A percentile compares a stretch with the other conserved stretches of the same genome.
These are phyloP conservation scores for Voacanga thouarsii DNA, from an alignment of 257 asterid species.

Conservation along the genomic window DNA sequence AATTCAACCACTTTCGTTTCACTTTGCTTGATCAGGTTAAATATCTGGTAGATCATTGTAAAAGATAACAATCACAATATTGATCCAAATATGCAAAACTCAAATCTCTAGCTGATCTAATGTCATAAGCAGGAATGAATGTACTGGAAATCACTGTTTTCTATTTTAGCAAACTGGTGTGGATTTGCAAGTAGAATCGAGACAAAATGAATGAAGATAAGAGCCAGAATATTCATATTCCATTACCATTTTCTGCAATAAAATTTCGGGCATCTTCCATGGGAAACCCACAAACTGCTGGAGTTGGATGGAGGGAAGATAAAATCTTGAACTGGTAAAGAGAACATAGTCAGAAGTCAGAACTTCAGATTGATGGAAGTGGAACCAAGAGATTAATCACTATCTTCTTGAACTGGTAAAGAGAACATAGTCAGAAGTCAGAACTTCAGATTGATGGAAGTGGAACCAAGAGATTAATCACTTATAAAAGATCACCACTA, in stretches of 20 bases:
- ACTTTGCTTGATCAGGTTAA: background rate
- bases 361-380: conserved; percentile 1
- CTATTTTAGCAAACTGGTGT: background rate
- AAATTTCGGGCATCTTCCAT: conserved; percentile 75
- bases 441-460: conserved; percentile 6
- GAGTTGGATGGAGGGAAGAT: conserved; percentile 95
- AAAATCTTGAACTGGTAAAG: conserved; percentile 71
- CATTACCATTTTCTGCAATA: conserved; percentile 76
- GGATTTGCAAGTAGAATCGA: background rate
- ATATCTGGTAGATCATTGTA: background rate
- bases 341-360: conserved; percentile 12
- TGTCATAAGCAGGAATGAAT: background rate
- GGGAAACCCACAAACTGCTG: conserved; percentile 98
- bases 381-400: background rate
- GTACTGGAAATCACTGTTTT: background rate
- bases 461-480: background rate
- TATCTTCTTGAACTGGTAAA: no score
- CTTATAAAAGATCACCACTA: background rate
- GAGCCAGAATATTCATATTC: conserved; percentile 5
- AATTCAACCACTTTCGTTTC: background rate
- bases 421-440: conserved; percentile 9
- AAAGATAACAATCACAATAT: background rate
- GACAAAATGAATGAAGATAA: background rate
- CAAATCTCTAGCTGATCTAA: background rate
- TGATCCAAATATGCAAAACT: background rate